phyloP scores from a whole-genome alignment of 192 early-diverging fungal genomes.

The Backusella mclennaniae region DNA sequence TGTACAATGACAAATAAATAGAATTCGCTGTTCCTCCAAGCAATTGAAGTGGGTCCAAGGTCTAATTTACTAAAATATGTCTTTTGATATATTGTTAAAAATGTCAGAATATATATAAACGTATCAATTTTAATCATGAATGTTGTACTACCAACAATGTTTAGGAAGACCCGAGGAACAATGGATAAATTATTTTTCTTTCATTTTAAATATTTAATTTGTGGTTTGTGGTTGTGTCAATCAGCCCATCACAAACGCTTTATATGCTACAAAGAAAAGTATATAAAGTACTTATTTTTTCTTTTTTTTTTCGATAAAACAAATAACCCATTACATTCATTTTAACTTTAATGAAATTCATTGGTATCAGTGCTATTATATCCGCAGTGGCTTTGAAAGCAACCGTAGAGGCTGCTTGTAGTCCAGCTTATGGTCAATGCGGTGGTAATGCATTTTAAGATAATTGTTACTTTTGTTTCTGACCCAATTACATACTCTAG shows the following conservation, averaged over 20 bases:
- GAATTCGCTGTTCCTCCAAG: background rate
- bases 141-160: background rate
- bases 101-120: background rate
- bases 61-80: background rate
- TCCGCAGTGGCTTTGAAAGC: background rate
- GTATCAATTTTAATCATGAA: background rate
- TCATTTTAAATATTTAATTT: background rate
- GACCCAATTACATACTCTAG: background rate
- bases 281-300: background rate
- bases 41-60: background rate
- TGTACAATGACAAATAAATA: background rate
- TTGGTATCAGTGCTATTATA: background rate
- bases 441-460: constrained; percentile 9
- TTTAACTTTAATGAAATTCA: background rate
- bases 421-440: constrained; percentile 16
- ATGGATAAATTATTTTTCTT: constrained; percentile 6
- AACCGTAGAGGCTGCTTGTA: constrained; percentile 7
- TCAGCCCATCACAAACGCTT: background rate
- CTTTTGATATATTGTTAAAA: background rate
- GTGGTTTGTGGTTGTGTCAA: background rate
- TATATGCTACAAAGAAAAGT: background rate
- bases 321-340: background rate
- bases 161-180: background rate
- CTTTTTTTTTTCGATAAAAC: background rate
- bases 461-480: background rate